Evolutionary conservation across 345 rosid species (phyloP), one percentile per base, ranked within the genome.

Genomic region (Nasturtium officinale): DNA sequence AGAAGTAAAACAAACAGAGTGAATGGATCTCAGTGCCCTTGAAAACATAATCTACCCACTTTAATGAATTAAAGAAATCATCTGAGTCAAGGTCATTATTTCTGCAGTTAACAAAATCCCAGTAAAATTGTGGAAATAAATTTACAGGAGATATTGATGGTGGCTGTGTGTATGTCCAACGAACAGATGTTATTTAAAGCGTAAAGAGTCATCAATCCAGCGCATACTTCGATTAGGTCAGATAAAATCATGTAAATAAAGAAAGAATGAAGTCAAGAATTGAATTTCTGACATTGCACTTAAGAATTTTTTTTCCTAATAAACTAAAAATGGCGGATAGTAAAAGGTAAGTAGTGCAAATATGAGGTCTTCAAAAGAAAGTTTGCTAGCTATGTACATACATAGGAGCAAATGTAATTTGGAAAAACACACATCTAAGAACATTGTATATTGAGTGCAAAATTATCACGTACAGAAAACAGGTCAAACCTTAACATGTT

Each of bases 401-500:
- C 45, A 74, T 66, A 16, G 53, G 55, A 18, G 35, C 45, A 28
- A 48, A 51, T 40, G 18, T 51, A 30, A 67, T 51, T 59, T 17
- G 48, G 46, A n/a, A 52, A 63, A 68, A 43, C 45, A 53, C 52
- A 23, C 38, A 53, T 76, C 50, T 16, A 30, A n/a, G 47, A 68
- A 69, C 74, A 76, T 40, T 61, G 52, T 40, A 45, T 33, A 50
- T 74, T 61, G 29, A 70, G 47, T 47, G 30, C 65, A 71, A 63
- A 55, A 29, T 43, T 69, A 69, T 53, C 35, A 11, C 18, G 28
- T 62, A 53, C 13, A 35, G n/a, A 68, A 9, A 50, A 66, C 35
- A 67, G 37, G 30, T 32, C 74, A 46, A 79, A 91, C 99, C 97
- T 91, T 80, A 84, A 79, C 28, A 87, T 93, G 78, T 85, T 89